These are phyloP conservation scores for Rhynchosporium secalis DNA, from an alignment of 2,329 filamentous ascomycete species.

Conservation along the genomic window DNA sequence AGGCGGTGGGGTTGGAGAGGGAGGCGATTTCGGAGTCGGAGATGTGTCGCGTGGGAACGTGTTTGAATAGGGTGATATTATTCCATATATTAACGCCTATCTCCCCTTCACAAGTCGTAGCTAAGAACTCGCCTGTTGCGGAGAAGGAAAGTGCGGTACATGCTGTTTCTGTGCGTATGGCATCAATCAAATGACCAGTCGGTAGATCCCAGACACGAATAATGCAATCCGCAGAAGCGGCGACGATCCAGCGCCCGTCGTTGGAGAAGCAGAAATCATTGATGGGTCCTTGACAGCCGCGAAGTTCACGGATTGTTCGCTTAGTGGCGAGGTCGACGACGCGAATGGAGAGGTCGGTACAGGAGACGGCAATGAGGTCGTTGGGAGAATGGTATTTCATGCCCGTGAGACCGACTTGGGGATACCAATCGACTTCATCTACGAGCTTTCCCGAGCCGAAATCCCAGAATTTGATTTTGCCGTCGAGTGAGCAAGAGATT, in stretches of 20 bases:
- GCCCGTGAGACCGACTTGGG: constrained; percentile 71
- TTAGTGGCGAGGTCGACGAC: constrained; percentile 89
- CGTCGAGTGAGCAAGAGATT: constrained; percentile 85
- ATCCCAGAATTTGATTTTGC: constrained; percentile 97
- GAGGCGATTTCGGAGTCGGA: constrained; percentile 71
- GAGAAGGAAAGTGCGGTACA: constrained; percentile 90
- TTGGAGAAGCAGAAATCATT: constrained; percentile 88
- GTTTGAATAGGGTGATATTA: constrained; percentile 87
- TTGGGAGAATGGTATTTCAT: constrained; percentile 80
- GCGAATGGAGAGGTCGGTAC: constrained; percentile 84
- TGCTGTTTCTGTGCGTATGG: constrained; percentile 74
- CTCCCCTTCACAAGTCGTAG: constrained; percentile 77
- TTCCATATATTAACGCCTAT: constrained; percentile 96
- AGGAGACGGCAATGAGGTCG: constrained; percentile 84
- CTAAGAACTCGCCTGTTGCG: constrained; percentile 87
- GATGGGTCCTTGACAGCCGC: constrained; percentile 72
- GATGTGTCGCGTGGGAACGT: constrained; percentile 83
- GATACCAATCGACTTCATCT: constrained; percentile 81
- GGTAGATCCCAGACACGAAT: constrained; percentile 93
- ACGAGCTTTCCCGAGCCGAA: constrained; percentile 79
- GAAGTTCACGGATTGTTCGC: constrained; percentile 89
- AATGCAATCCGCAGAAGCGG: constrained; percentile 76
- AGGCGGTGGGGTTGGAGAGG: constrained; percentile 69
- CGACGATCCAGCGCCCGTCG: constrained; percentile 91
- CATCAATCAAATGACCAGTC: constrained; percentile 92